phyloP scores from a whole-genome alignment of 1,139 yeast species.

The Debaryomyces sp. region DNA sequence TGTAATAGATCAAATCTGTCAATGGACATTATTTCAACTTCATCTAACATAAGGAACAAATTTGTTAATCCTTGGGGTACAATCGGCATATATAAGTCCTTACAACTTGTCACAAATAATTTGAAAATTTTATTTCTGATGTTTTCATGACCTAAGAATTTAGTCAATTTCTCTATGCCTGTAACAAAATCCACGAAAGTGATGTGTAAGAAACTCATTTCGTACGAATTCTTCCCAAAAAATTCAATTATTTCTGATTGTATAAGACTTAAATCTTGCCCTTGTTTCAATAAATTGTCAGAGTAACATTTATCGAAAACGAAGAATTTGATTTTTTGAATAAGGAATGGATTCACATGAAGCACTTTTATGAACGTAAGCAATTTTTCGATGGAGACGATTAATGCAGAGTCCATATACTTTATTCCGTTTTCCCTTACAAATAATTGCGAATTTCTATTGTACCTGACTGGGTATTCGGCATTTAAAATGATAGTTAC shows the following conservation, averaged over 20 bases:
- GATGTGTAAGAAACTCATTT: slow-evolving; percentile 36
- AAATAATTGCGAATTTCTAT: slow-evolving; percentile 18
- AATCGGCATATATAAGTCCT: slow-evolving; percentile 28
- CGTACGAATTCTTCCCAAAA: slow-evolving; percentile 28
- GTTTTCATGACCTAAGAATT: slow-evolving; percentile 27
- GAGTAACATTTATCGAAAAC: slow-evolving; percentile 39
- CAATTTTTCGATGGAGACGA: slow-evolving; percentile 24
- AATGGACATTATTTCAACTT: slow-evolving; percentile 24
- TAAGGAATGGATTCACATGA: slow-evolving; percentile 19
- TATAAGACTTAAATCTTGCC: slow-evolving; percentile 17
- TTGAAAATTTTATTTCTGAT: slow-evolving; percentile 36
- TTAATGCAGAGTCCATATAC: slow-evolving; percentile 36
- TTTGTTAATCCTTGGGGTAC: slow-evolving; percentile 34
- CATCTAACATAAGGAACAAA: slow-evolving; percentile 37
- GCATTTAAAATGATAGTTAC: slow-evolving; percentile 36
- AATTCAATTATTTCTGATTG: slow-evolving; percentile 30
- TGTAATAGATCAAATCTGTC: slow-evolving; percentile 24
- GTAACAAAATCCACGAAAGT: slow-evolving; percentile 33
- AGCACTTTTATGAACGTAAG: slow-evolving; percentile 24
- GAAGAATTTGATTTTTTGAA: slow-evolving; percentile 31
- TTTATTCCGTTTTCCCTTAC: slow-evolving; percentile 34
- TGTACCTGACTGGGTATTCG: slow-evolving; percentile 30
- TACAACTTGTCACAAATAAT: slow-evolving; percentile 29
- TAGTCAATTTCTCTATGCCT: slow-evolving; percentile 29
- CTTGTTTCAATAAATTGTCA: slow-evolving; percentile 11